Evolutionary conservation across 2,329 filamentous ascomycete genomes (phyloP).

Genomic region (Tolypocladium album): DNA sequence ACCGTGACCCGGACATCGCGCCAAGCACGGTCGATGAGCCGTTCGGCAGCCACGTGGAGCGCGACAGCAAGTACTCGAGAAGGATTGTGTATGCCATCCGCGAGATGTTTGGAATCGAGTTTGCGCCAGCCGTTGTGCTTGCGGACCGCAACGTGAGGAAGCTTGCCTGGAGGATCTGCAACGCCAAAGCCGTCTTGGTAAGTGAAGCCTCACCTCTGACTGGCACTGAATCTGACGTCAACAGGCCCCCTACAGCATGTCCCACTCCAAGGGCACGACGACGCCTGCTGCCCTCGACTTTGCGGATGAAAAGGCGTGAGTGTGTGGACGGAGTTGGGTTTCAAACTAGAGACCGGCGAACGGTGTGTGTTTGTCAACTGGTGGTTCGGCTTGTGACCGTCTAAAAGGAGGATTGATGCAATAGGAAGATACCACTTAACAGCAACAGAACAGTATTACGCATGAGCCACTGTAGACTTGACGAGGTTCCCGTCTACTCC

Average conservation of each 20-base stretch:
- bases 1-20: conserved; percentile 83
- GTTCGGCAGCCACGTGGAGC: conserved; percentile 76
- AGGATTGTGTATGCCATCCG: conserved; percentile 89
- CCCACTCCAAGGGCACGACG: conserved; percentile 48
- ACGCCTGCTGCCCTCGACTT: conserved; percentile 42
- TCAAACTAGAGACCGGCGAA: not conserved
- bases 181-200: conserved; percentile 90
- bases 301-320: conserved; percentile 13
- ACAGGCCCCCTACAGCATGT: conserved; percentile 64
- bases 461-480: not conserved
- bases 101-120: conserved; percentile 95
- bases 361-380: not conserved
- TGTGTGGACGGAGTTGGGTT: not conserved
- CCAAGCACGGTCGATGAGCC: conserved; percentile 67
- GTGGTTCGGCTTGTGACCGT: not conserved
- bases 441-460: not conserved
- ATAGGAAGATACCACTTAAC: not conserved
- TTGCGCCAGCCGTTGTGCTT: conserved; percentile 82
- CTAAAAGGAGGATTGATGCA: not conserved
- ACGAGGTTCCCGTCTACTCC: not conserved
- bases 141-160: conserved; percentile 87
- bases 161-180: conserved; percentile 87
- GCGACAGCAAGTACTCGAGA: conserved; percentile 80
- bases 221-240: not conserved
- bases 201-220: conserved; percentile 21